Evolutionary conservation across 2,329 filamentous ascomycete genomes (phyloP).

Genomic region (Cordyceps militaris): DNA sequence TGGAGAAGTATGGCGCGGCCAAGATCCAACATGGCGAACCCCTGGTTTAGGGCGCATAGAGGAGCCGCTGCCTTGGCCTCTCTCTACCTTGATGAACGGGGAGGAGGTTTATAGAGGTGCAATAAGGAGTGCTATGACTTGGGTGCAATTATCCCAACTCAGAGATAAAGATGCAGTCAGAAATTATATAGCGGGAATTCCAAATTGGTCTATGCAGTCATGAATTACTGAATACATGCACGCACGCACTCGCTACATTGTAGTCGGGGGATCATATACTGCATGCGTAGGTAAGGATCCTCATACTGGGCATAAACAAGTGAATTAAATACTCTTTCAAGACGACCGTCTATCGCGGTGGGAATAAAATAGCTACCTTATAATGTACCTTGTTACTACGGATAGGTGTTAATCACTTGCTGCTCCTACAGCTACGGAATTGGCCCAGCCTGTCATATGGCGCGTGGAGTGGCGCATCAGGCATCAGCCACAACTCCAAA

Average conservation of each 20-base stretch:
- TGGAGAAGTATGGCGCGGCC: conserved; percentile 2
- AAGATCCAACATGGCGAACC: conserved; percentile 32
- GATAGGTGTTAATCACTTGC: too few relatives aligned
- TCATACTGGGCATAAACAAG: too few relatives aligned
- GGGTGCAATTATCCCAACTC: background rate
- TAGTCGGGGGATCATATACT: background rate
- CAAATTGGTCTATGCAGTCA: conserved; percentile 7
- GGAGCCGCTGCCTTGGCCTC: conserved; percentile 6
- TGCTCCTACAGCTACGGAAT: too few relatives aligned
- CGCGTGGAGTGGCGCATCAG: too few relatives aligned
- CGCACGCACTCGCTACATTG: background rate
- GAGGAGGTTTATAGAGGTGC: conserved; percentile 4
- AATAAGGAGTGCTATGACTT: conserved; percentile 10
- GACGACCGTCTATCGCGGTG: too few relatives aligned
- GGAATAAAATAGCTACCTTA: too few relatives aligned
- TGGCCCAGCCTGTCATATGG: too few relatives aligned
- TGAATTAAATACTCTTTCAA: too few relatives aligned
- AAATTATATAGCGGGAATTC: conserved; percentile 3
- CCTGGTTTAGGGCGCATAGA: conserved; percentile 21
- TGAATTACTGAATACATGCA: conserved; percentile 7
- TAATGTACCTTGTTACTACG: too few relatives aligned
- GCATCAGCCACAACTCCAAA: background rate
- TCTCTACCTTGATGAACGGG: conserved; percentile 7
- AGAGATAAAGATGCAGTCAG: conserved; percentile 4
- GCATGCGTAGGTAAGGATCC: background rate